A percentile compares a stretch with the other conserved stretches of the same genome.
Conservation (phyloP, 805 yeast species). For the Ogataea nitratoaversa region DNA sequence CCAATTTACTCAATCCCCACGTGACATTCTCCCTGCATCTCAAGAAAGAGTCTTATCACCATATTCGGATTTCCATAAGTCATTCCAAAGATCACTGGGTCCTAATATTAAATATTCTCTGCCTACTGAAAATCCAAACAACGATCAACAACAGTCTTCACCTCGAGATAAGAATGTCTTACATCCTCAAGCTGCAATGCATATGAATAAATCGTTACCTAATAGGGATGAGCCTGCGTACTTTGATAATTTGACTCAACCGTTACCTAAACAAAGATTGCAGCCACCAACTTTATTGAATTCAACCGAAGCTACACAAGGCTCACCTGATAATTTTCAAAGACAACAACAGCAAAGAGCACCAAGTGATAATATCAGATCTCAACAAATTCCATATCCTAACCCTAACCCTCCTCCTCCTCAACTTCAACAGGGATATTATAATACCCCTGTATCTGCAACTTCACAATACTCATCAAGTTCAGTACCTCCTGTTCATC, state of each 20-base stretch:
- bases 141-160: background rate
- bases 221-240: constrained; percentile 1
- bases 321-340: constrained; percentile 5
- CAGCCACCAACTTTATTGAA: constrained; percentile 5
- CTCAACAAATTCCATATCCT: constrained; percentile 15
- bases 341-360: constrained; percentile 16
- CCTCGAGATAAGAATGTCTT: background rate
- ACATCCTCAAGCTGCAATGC: constrained; percentile 1
- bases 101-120: constrained; percentile 7
- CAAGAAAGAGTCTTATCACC: constrained; percentile 30
- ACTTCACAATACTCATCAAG: background rate
- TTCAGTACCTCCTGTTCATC: background rate
- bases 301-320: background rate
- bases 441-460: background rate
- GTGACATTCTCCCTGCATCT: too few relatives aligned
- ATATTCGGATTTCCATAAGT: constrained; percentile 31
- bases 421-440: constrained; percentile 2
- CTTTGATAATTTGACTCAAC: background rate
- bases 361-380: constrained; percentile 23
- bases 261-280: constrained; percentile 19
- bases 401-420: constrained; percentile 5
- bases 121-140: background rate
- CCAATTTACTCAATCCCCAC: too few relatives aligned
- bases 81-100: constrained; percentile 27
- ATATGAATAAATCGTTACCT: constrained; percentile 1